These are phyloP conservation scores for Auricularia sp. DNA, from an alignment of 768 basidiomycete species.

Conservation along the genomic window DNA sequence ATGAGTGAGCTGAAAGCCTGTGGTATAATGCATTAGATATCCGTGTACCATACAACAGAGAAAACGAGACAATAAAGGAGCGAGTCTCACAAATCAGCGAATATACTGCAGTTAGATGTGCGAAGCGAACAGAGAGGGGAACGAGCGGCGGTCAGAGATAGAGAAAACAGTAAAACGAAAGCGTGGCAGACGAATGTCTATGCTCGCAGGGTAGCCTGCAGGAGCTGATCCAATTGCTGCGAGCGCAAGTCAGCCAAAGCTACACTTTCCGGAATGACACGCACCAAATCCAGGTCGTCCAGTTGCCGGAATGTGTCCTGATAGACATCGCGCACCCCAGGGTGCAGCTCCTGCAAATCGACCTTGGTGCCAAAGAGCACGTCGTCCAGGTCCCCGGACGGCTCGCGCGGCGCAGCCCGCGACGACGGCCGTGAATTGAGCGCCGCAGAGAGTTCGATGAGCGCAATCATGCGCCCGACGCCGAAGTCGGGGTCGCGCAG, in stretches of 20 bases:
- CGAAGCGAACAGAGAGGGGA: not conserved
- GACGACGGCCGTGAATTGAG: not conserved
- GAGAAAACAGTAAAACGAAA: not conserved
- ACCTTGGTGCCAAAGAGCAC: constrained; percentile 59
- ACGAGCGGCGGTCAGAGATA: not conserved
- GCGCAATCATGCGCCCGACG: constrained; percentile 73
- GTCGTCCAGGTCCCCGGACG: constrained; percentile 58
- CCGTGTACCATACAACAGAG: not conserved
- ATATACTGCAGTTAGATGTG: not conserved
- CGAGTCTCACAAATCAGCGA: not conserved
- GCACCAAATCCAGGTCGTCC: constrained; percentile 73
- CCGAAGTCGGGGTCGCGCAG: constrained; percentile 53
- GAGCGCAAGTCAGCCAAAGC: too few relatives aligned
- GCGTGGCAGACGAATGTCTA: not conserved
- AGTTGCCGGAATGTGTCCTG: constrained; percentile 58
- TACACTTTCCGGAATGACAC: constrained; percentile 3
- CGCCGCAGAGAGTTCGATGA: constrained; percentile 61
- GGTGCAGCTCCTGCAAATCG: constrained; percentile 56
- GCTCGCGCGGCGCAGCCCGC: constrained; percentile 17
- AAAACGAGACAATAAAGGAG: not conserved
- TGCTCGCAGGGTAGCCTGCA: not conserved
- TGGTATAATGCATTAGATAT: not conserved
- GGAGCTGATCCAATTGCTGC: not conserved
- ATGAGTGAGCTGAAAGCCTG: not conserved
- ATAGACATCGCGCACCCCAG: constrained; percentile 62